Evolutionary conservation across 164 flowering plant species (phyloP).

Genomic region (Liquidambar formosana): DNA sequence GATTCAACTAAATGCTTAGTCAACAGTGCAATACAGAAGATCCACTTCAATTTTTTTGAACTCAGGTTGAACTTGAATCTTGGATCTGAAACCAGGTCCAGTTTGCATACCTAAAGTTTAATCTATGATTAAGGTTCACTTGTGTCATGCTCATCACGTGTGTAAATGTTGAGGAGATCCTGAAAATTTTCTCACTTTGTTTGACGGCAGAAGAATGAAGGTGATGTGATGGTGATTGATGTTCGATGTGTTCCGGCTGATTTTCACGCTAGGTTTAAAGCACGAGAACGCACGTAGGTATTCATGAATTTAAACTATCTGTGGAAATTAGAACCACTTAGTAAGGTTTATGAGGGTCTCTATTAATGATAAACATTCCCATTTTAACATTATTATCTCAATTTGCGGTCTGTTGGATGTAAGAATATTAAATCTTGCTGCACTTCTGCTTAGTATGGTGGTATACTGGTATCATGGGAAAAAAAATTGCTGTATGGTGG

Average conservation of each 20-base stretch:
- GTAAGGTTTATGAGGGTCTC: neutral
- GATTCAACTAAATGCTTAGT: neutral
- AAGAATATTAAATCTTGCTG: neutral
- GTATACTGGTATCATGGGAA: neutral
- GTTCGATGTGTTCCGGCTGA: slow-evolving; percentile 72
- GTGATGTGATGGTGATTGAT: slow-evolving; percentile 77
- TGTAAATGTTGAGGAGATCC: neutral
- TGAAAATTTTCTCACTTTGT: slow-evolving; percentile 14
- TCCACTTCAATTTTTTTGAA: neutral
- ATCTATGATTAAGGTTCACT: neutral
- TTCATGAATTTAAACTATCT: slow-evolving; percentile 13
- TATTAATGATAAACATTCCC: neutral
- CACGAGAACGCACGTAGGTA: slow-evolving; percentile 95
- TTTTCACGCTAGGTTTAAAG: slow-evolving; percentile 91
- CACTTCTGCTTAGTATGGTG: neutral
- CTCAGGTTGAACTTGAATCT: neutral
- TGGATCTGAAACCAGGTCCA: neutral
- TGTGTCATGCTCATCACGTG: neutral
- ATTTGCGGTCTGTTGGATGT: neutral
- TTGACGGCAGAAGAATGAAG: slow-evolving; percentile 69
- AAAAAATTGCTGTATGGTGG: neutral
- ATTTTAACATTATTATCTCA: neutral
- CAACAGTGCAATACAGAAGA: neutral
- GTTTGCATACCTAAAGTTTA: neutral
- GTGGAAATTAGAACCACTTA: neutral